Base-by-base conservation (phyloP, 2,329 filamentous ascomycete genomes). In the Cadophora malorum region DNA sequence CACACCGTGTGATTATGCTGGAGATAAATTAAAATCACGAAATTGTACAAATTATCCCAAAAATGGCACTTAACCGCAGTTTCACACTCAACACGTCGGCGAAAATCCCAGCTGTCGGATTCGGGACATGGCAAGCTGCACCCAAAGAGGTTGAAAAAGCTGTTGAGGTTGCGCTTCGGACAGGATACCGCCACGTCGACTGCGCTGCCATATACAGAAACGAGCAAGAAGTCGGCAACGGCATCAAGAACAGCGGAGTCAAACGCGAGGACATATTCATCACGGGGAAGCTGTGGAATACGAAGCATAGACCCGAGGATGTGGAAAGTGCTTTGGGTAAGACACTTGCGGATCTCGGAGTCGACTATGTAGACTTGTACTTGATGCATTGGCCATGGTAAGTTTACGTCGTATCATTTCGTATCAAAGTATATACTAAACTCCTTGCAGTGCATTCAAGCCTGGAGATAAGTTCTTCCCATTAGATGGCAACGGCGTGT, bases 341-440 rank as follows among this genome's bases (percentile, higher is more conserved):
- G 83, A 90, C 88, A 74, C 81, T 95, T 77, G 85, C 89, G 80
- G 84, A 86, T 68, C 82, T 96, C 47, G 91, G 91, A 1, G 82
- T 95, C 59, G 90, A 93, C 71, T 70, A 95, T 77, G 84, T 96
- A 8, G 92, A 96, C 77, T 82, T 95, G 68, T 92, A 86, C 77
- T 84, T 96, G 38, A 86, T 94, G 83, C 92, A 96, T 81, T 69
- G 68, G 67, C 66, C 65, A 4, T 67, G 60, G 59, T 63, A 50
- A 56, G 21, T 21, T 21, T 49, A 7, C 19, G 8, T 49, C 2
- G 10, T 21, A 7, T 6, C 1, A 49, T 21, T 38, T 38, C 35
- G 3, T 49, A 28, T 23, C 6, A 33, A 47, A 4, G 16, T 21
- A 1, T 21, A 19, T 45, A 1, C n/a, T 38, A n/a, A 25, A 4